These are phyloP conservation scores for Clohesyomyces aquaticus DNA, from an alignment of 495 filamentous ascomycete genomes.

Conservation along the genomic window DNA sequence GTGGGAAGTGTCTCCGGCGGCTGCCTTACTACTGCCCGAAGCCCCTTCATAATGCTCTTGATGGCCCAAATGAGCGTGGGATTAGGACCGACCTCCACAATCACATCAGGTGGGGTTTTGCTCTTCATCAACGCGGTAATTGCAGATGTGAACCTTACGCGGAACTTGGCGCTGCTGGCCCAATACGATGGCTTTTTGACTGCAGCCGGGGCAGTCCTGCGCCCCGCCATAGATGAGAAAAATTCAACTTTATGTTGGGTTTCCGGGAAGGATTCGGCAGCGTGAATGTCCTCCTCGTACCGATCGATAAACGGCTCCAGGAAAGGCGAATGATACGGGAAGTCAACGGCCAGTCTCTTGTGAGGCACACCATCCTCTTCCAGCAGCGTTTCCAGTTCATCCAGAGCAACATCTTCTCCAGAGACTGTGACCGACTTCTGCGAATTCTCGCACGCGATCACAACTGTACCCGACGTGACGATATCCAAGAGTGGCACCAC, in stretches of 20 bases:
- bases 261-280: neutral
- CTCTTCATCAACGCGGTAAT: neutral
- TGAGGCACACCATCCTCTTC: neutral
- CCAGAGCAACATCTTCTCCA: neutral
- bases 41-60: neutral
- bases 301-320: neutral
- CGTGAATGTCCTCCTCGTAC: neutral
- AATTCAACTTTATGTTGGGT: neutral
- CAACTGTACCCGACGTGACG: neutral
- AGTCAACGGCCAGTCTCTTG: neutral
- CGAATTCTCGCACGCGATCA: neutral
- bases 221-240: neutral
- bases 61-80: neutral
- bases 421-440: neutral
- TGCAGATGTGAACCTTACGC: neutral
- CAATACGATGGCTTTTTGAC: neutral
- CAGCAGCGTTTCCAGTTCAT: conserved; percentile 1
- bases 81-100: neutral
- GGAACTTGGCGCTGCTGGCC: neutral
- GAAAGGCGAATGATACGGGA: neutral
- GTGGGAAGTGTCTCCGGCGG: neutral
- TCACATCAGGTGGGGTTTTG: neutral
- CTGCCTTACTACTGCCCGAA: neutral
- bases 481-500: neutral
- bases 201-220: neutral